Evolutionary conservation across 768 basidiomycete species (phyloP).

Genomic region (Kwoniella botswanensis): DNA sequence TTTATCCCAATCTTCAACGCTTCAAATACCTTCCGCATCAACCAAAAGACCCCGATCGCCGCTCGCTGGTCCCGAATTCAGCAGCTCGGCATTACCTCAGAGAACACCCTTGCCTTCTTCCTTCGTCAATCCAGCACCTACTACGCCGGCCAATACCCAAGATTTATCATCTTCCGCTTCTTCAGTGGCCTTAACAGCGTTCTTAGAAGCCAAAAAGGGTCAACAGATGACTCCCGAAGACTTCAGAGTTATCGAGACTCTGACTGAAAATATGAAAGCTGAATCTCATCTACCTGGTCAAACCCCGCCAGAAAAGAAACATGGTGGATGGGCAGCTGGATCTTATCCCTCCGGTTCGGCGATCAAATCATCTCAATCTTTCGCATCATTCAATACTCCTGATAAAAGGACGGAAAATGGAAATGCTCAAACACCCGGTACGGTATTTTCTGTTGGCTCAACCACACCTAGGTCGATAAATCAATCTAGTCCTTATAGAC

Average conservation of each 20-base stretch:
- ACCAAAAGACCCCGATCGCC: not conserved
- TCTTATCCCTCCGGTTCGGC: conserved; percentile 14
- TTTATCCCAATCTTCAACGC: conserved; percentile 8
- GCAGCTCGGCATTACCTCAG: not conserved
- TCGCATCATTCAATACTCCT: conserved; percentile 18
- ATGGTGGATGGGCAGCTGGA: conserved; percentile 42
- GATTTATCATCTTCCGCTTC: conserved; percentile 31
- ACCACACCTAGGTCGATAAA: not conserved
- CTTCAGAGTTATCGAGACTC: conserved; percentile 36
- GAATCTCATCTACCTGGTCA: conserved; percentile 29
- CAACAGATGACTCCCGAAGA: conserved; percentile 40
- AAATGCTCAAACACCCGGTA: conserved; percentile 13
- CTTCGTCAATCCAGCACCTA: conserved; percentile 1
- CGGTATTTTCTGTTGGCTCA: conserved; percentile 22
- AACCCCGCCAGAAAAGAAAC: not conserved
- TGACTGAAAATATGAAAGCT: conserved; percentile 39
- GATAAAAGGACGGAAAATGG: not conserved
- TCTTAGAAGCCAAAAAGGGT: conserved; percentile 43
- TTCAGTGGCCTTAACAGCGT: conserved; percentile 37
- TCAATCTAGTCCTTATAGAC: conserved; percentile 20
- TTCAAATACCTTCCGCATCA: conserved; percentile 1
- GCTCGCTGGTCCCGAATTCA: not conserved
- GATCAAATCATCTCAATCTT: conserved; percentile 6
- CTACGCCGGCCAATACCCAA: not conserved
- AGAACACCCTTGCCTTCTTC: conserved; percentile 21